These are phyloP conservation scores for Colletotrichum spaethianum DNA, from an alignment of 2,329 filamentous ascomycete species.

Conservation along the genomic window DNA sequence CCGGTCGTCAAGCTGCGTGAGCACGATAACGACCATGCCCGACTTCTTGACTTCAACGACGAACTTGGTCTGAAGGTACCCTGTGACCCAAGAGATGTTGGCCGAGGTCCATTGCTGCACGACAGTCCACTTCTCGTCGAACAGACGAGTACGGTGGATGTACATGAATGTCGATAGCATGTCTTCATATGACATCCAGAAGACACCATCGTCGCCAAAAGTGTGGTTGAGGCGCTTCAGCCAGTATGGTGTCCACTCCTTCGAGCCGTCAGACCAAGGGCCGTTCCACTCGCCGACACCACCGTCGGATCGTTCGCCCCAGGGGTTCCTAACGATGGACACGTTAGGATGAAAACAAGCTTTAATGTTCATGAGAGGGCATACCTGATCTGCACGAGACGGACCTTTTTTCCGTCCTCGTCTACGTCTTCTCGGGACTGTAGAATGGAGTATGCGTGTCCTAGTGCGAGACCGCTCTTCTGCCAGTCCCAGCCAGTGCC, in stretches of 20 bases:
- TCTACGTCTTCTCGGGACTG: constrained; percentile 60
- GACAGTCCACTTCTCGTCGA: constrained; percentile 63
- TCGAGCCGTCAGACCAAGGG: constrained; percentile 82
- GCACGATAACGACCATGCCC: constrained; percentile 59
- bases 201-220: constrained; percentile 82
- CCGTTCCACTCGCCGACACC: constrained; percentile 76
- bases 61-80: constrained; percentile 61
- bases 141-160: constrained; percentile 72
- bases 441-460: constrained; percentile 67
- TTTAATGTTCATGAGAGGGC: neutral
- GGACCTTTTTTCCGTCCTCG: constrained; percentile 55
- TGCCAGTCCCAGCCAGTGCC: constrained; percentile 47
- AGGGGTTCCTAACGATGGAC: constrained; percentile 71
- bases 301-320: constrained; percentile 69
- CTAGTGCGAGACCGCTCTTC: constrained; percentile 58
- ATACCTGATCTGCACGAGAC: constrained; percentile 62
- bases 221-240: constrained; percentile 79
- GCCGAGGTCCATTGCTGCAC: constrained; percentile 61
- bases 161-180: constrained; percentile 71
- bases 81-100: constrained; percentile 60
- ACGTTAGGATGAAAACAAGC: neutral
- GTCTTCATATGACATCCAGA: constrained; percentile 73
- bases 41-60: constrained; percentile 57
- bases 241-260: constrained; percentile 88
- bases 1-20: constrained; percentile 61